Evolutionary conservation across 305 asterid genomes (phyloP).

Genomic region (Ajuga reptans): DNA sequence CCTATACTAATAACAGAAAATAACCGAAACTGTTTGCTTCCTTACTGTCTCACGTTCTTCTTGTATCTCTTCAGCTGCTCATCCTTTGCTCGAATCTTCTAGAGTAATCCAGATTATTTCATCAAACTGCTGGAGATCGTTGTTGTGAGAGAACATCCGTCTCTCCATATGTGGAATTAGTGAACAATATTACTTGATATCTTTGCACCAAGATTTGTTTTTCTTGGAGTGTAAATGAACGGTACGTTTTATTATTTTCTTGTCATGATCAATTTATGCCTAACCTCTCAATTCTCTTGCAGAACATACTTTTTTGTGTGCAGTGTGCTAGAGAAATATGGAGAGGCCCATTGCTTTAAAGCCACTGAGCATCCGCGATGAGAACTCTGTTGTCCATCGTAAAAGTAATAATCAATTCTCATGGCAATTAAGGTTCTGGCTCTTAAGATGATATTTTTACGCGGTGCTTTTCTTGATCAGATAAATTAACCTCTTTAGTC

Average conservation of each 20-base stretch:
- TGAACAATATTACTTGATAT: not conserved
- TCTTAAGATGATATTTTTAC: not conserved
- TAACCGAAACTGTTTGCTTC: no score
- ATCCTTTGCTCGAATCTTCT: no score
- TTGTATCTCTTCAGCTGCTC: no score
- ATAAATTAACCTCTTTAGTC: not conserved
- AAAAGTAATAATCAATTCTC: slow-evolving; percentile 35
- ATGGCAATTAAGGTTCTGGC: not conserved
- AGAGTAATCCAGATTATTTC: no score
- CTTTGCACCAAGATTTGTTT: not conserved
- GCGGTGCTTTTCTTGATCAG: not conserved
- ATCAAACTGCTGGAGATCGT: no score
- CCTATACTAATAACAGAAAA: no score
- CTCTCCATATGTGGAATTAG: no score
- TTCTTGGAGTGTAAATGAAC: not conserved
- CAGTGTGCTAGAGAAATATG: slow-evolving; percentile 34
- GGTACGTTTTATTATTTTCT: not conserved
- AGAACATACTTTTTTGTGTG: not conserved
- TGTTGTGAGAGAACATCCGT: no score
- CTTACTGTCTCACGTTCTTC: no score
- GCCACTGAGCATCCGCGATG: slow-evolving; percentile 54
- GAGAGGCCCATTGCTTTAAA: slow-evolving; percentile 45
- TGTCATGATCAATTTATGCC: not conserved
- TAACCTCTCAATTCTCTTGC: no score
- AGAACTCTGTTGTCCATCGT: slow-evolving; percentile 30